Evolutionary conservation across 1,139 yeast species (phyloP).

Genomic region (Zygotorulaspora mrakii): DNA sequence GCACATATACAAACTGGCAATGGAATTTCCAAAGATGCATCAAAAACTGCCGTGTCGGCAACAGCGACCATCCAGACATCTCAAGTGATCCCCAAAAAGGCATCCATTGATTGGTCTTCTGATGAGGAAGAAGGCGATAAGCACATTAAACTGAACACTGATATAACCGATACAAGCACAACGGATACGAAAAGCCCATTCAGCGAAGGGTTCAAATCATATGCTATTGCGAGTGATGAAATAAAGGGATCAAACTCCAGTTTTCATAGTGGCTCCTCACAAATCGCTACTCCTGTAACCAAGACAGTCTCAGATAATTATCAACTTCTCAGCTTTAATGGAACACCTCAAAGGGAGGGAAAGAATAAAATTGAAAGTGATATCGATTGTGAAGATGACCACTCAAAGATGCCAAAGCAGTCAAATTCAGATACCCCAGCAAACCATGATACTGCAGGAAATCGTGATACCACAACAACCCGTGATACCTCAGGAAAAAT

Average conservation of each 20-base stretch:
- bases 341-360: not conserved
- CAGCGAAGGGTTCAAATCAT: not conserved
- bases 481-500: no score
- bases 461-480: no score
- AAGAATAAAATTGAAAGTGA: not conserved
- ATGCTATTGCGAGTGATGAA: not conserved
- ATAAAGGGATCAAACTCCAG: not conserved
- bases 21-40: conserved; percentile 1
- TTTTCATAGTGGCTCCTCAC: not conserved
- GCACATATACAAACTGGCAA: not conserved
- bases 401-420: not conserved
- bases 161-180: not conserved
- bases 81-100: conserved; percentile 71
- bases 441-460: no score
- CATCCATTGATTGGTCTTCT: conserved; percentile 77
- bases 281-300: conserved; percentile 2
- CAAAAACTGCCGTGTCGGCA: conserved; percentile 9
- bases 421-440: not conserved
- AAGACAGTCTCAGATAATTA: conserved; percentile 2
- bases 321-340: conserved; percentile 1
- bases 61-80: conserved; percentile 44
- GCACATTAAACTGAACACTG: not conserved
- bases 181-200: not conserved
- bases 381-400: not conserved
- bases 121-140: conserved; percentile 58